Evolutionary conservation across 2,329 filamentous ascomycete genomes (phyloP), one percentile per base, ranked within the genome.

Genomic region (Lecanoromycetidae sp.): DNA sequence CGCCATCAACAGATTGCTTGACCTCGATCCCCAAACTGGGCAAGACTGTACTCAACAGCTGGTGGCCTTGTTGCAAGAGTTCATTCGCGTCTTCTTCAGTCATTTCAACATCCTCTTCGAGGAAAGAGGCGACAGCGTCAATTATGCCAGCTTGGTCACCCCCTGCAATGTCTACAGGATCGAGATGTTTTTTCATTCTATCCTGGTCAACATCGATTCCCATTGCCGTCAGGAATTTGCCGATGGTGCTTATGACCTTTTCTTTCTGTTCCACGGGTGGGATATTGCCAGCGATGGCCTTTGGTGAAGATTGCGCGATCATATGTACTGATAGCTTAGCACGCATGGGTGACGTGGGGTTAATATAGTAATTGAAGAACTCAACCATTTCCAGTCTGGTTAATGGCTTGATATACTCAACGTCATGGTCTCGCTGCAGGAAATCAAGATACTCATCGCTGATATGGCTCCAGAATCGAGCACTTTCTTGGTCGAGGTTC

Each of bases 361-460:
- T 75, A 56, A 98, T 84, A 65, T 79, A 84, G 22, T 76, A 72
- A 26, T 77, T 69, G 68, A 80, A 96, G 66, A 94, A 96, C 7
- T 80, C 73, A 22, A 87, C 60, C 63, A 98, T 78, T 46, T 94
- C 85, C 1, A 72, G 62, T 65, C 94, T 94, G 41, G 80, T 87
- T 42, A 96, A 68, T 3, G 70, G 66, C 58, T 82, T 80, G 57
- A 96, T 77, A 44, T 79, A 69, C 25, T 76, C 78, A 7, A 86
- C 88, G 60, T 96, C 90, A 38, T 76, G 74, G 55, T 86, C 81
- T 38, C 90, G 78, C 61, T 84, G 79, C 58, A 87, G 75, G 64
- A 96, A 98, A 63, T 95, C 87, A 62, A 88, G 93, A 56, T 82
- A 85, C 61, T 95, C 88, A 44, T 75, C 83, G 42, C 78, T 76